Evolutionary conservation across 2,329 filamentous ascomycete species (phyloP), one percentile per base, ranked within the genome.

Genomic region (Teratosphaeria epicoccoides): DNA sequence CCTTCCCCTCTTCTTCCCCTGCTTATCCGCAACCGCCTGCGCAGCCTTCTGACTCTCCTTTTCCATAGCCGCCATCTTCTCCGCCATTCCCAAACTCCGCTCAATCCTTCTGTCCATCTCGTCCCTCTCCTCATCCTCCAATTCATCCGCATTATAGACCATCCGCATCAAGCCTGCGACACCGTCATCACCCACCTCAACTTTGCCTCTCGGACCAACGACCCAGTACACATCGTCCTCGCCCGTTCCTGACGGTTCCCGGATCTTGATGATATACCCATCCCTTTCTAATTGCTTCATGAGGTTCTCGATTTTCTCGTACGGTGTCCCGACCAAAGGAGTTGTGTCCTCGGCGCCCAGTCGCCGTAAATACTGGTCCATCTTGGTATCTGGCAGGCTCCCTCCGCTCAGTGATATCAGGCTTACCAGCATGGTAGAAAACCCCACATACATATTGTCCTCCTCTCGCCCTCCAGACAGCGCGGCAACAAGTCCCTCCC

Each of bases 171-270:
- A 70, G 0, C 81, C 82, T 17, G 82, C 80, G 11, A 93, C 85
- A 0, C 86, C 87, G 47, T 82, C 77, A n/a, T 83, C 75, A 0
- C 86, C 87, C 29, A 97, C 80, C 68, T 97, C 93, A 6, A 90
- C 76, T 69, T 86, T 93, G 5, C 87, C 91, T 22, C 93, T 79
- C 5, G 88, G 85, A 1, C 93, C 93, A 12, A 96, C 80, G 51
- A 86, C 80, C 78, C 88, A 98, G 46, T 87, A 89, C 6, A 88
- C 76, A 2, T 80, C 76, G 56, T 91, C 83, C 33, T 95, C 87
- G 24, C 86, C 87, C 1, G 59, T 57, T 1, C 81, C 82, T 60
- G 70, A 70, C 57, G 66, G 79, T 59, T 96, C 89, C 20, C 83
- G 78, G 47, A 83, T 77, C 57, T 81, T 85, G 29, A 89, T 76